Evolutionary conservation across 2,329 filamentous ascomycete genomes (phyloP).

Genomic region (Akanthomyces muscarius): DNA sequence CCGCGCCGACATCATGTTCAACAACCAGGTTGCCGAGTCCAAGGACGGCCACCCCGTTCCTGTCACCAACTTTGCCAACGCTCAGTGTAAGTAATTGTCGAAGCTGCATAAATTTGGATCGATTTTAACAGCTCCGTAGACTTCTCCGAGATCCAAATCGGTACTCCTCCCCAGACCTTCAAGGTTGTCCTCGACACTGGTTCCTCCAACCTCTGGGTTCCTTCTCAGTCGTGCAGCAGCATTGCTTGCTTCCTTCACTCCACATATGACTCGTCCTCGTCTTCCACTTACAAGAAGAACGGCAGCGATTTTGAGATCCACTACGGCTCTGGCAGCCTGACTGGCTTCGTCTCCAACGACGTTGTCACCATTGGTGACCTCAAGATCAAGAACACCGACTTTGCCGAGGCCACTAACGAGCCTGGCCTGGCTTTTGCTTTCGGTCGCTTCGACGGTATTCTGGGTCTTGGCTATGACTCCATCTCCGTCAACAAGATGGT

Average conservation of each 20-base stretch:
- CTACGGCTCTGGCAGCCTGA: slow-evolving; percentile 92
- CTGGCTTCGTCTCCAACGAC: slow-evolving; percentile 90
- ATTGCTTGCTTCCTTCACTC: slow-evolving; percentile 97
- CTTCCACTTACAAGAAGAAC: slow-evolving; percentile 90
- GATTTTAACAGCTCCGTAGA: slow-evolving; percentile 49
- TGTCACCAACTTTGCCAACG: slow-evolving; percentile 96
- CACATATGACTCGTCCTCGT: slow-evolving; percentile 90
- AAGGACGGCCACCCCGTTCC: slow-evolving; percentile 75
- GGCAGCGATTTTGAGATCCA: slow-evolving; percentile 87
- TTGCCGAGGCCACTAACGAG: slow-evolving; percentile 93
- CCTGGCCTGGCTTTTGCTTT: slow-evolving; percentile 97
- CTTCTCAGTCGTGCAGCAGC: slow-evolving; percentile 81
- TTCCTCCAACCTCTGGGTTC: slow-evolving; percentile 99
- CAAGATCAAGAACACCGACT: slow-evolving; percentile 82
- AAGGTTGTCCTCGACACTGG: slow-evolving; percentile 98
- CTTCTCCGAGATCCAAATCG: slow-evolving; percentile 94
- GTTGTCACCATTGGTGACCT: slow-evolving; percentile 83
- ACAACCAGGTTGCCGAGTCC: slow-evolving; percentile 62
- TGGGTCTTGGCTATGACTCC: slow-evolving; percentile 89
- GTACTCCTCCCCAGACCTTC: slow-evolving; percentile 88
- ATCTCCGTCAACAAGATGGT: slow-evolving; percentile 96
- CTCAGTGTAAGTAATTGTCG: slow-evolving; percentile 72
- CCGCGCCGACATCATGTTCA: slow-evolving; percentile 75
- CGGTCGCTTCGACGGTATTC: slow-evolving; percentile 92
- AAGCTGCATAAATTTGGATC: not conserved